Evolutionary conservation across 805 yeast genomes (phyloP), one percentile per base, ranked within the genome.

Genomic region (Metschnikowia lunata): DNA sequence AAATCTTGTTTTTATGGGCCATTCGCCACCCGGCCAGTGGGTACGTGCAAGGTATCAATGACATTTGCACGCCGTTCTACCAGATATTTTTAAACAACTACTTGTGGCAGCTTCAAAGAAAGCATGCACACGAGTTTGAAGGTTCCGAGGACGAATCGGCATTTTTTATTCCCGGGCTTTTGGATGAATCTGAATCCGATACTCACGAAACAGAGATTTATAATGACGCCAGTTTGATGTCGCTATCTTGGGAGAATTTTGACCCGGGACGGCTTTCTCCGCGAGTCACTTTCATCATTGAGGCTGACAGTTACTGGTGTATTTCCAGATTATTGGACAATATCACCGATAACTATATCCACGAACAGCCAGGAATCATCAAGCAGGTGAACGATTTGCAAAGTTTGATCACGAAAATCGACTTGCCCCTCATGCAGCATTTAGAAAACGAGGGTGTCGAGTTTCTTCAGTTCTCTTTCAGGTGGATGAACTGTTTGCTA

Each of bases 221-320:
- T 23, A 27, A 43, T 7, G 72, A 66, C 39, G 58, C 62, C 3
- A 42, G 54, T 7, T 54, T 68, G 28, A 30, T 42, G 39, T 42
- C 45, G n/a, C 59, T 60, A 39, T 57, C 56, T 10, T 72, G 84
- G 13, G 85, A 79, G 43, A 67, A 64, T 14, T 73, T 80, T 54
- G 86, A 89, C 61, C 88, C 95, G 0, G 64, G 61, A 1, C 65
- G 67, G 7, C 60, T 90, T 45, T 80, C 88, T 1, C 61, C 69
- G 26, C 79, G 81, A 36, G 81, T 83, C 13, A 62, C 83, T 35
- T 75, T 79, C 39, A 79, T 79, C 12, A 80, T 91, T 14, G 99
- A 93, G 60, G 97, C 97, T 2, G 99, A 93, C 66, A 83, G 96
- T 3, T 93, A 87, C 67, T 93, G 99, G 99, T 93, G 98, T 63